Evolutionary conservation across 768 basidiomycete genomes (phyloP).

Genomic region (Suillus decipiens): DNA sequence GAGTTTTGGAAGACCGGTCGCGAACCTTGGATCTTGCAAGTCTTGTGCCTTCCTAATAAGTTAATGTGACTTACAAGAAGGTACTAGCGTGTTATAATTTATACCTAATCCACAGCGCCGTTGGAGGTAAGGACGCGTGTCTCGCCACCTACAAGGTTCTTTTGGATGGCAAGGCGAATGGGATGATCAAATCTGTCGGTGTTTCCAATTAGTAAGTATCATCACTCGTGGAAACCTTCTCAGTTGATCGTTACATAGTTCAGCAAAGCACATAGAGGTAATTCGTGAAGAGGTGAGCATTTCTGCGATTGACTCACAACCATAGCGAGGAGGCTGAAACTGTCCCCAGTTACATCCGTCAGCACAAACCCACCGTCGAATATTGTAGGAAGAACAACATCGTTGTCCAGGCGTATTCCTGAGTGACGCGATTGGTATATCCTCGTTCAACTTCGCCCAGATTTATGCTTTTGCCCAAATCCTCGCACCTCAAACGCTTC

Average conservation of each 20-base stretch:
- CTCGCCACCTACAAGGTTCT: conserved; percentile 69
- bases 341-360: conserved; percentile 28
- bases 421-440: conserved; percentile 21
- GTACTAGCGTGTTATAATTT: conserved; percentile 58
- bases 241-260: conserved; percentile 36
- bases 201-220: conserved; percentile 72
- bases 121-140: conserved; percentile 55
- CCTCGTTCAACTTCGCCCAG: conserved; percentile 20
- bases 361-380: conserved; percentile 37
- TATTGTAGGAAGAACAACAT: conserved; percentile 40
- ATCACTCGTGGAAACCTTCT: neutral
- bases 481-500: conserved; percentile 44
- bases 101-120: conserved; percentile 69
- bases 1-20: conserved; percentile 54
- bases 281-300: conserved; percentile 58
- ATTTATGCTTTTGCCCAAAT: conserved; percentile 52
- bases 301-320: neutral
- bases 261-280: conserved; percentile 67
- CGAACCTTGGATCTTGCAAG: conserved; percentile 52
- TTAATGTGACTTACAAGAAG: conserved; percentile 1
- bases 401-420: conserved; percentile 44
- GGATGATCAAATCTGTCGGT: conserved; percentile 64
- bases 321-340: neutral
- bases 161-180: conserved; percentile 51
- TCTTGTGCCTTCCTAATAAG: neutral